Evolutionary conservation across 805 yeast species (phyloP).

Genomic region (Isabelozyma heimii): DNA sequence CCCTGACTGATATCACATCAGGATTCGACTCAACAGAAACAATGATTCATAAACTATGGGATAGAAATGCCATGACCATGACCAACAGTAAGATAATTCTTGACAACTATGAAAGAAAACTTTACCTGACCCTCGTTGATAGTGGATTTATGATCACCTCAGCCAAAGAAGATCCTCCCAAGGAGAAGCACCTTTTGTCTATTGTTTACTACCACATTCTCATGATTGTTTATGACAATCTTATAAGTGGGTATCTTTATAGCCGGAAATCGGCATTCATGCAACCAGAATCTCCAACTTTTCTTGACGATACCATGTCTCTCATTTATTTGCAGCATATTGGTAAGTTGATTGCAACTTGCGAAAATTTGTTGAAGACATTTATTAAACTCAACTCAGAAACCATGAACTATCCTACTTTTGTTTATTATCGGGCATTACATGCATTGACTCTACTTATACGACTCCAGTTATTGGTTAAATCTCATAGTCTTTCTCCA

Average conservation of each 20-base stretch:
- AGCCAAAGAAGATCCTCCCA: conserved; percentile 14
- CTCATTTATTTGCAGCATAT: conserved; percentile 35
- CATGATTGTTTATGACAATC: conserved; percentile 51
- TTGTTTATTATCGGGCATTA: conserved; percentile 52
- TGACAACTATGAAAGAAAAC: conserved; percentile 38
- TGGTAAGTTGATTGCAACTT: conserved; percentile 40
- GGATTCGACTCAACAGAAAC: not conserved
- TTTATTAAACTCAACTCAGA: conserved; percentile 38
- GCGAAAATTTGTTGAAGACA: conserved; percentile 46
- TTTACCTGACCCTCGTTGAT: conserved; percentile 39
- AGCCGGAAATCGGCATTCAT: not conserved
- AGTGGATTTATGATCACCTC: conserved; percentile 33
- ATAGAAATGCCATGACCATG: conserved; percentile 10
- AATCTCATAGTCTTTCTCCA: conserved; percentile 27
- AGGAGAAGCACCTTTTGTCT: conserved; percentile 38
- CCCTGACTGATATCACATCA: conserved; percentile 18
- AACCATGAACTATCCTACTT: conserved; percentile 45
- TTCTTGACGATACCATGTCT: conserved; percentile 16
- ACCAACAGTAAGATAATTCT: conserved; percentile 21
- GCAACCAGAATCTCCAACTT: conserved; percentile 1
- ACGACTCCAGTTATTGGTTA: conserved; percentile 44
- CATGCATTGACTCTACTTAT: conserved; percentile 49
- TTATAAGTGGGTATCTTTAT: conserved; percentile 38
- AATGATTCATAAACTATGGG: not conserved
- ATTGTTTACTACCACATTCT: conserved; percentile 50